These are phyloP conservation scores for Phanerochaete carnosa DNA, from an alignment of 768 basidiomycete genomes.

Conservation along the genomic window DNA sequence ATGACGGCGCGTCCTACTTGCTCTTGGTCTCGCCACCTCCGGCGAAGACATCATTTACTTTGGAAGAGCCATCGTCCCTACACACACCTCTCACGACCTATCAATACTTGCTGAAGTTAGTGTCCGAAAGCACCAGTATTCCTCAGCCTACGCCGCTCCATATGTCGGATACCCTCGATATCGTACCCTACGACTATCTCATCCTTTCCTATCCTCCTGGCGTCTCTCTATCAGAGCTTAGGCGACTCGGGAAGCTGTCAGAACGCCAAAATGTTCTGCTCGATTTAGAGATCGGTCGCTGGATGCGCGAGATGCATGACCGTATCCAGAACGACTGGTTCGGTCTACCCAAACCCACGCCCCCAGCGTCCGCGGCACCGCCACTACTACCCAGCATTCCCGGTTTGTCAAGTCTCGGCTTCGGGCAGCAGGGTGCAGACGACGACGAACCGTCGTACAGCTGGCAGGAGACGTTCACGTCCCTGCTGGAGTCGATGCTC, in stretches of 20 bases:
- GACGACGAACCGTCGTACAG: slow-evolving; percentile 42
- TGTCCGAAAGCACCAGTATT: slow-evolving; percentile 34
- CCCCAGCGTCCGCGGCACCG: neutral
- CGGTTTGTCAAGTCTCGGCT: neutral
- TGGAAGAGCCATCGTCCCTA: slow-evolving; percentile 16
- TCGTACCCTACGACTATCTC: slow-evolving; percentile 50
- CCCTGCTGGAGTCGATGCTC: slow-evolving; percentile 55
- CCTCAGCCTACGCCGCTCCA: slow-evolving; percentile 45
- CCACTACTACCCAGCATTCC: neutral
- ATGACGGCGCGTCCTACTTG: slow-evolving; percentile 18
- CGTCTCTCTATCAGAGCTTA: slow-evolving; percentile 34
- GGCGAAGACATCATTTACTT: neutral
- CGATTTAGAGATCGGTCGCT: slow-evolving; percentile 59
- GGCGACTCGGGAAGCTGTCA: slow-evolving; percentile 32
- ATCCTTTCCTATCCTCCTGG: slow-evolving; percentile 42
- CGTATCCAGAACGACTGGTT: slow-evolving; percentile 77
- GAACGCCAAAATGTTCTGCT: slow-evolving; percentile 39
- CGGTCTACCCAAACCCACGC: slow-evolving; percentile 39
- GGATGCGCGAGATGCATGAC: slow-evolving; percentile 61
- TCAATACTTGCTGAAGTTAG: neutral
- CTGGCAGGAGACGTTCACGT: slow-evolving; percentile 76
- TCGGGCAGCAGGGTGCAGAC: slow-evolving; percentile 7
- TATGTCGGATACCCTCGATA: slow-evolving; percentile 43
- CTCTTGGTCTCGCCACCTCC: slow-evolving; percentile 15
- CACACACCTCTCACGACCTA: slow-evolving; percentile 20